phyloP scores from a whole-genome alignment of 2,329 filamentous ascomycete species.

The Ophiostoma ulmi region DNA sequence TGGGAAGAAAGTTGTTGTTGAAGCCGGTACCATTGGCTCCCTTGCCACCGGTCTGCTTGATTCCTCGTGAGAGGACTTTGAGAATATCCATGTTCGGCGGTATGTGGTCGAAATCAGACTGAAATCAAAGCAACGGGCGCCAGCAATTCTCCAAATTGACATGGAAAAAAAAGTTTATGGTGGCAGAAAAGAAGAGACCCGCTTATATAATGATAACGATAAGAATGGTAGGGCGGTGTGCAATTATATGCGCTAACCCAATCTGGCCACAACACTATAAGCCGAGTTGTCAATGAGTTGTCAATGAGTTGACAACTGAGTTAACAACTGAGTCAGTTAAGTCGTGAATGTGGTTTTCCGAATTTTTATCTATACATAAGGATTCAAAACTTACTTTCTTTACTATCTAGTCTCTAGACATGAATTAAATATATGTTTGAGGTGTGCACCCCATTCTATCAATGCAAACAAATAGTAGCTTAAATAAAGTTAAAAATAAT shows the following conservation, averaged over 20 bases:
- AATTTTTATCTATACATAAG: no score
- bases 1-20: conserved; percentile 26
- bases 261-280: neutral
- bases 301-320: neutral
- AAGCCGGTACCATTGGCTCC: conserved; percentile 35
- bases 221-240: conserved; percentile 8
- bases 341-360: no score
- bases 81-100: conserved; percentile 61
- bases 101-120: conserved; percentile 12
- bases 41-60: conserved; percentile 45
- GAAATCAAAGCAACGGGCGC: neutral
- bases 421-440: no score
- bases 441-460: no score
- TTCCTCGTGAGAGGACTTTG: conserved; percentile 65
- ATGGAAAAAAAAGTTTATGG: conserved; percentile 14
- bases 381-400: no score
- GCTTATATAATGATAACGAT: conserved; percentile 11
- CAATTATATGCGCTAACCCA: neutral
- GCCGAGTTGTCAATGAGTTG: neutral
- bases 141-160: conserved; percentile 37
- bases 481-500: no score
- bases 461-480: no score
- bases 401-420: no score
- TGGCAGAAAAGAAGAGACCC: conserved; percentile 9
- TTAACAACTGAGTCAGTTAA: neutral